Conservation (phyloP, 306 rosid species). For the Cucumis melo region DNA sequence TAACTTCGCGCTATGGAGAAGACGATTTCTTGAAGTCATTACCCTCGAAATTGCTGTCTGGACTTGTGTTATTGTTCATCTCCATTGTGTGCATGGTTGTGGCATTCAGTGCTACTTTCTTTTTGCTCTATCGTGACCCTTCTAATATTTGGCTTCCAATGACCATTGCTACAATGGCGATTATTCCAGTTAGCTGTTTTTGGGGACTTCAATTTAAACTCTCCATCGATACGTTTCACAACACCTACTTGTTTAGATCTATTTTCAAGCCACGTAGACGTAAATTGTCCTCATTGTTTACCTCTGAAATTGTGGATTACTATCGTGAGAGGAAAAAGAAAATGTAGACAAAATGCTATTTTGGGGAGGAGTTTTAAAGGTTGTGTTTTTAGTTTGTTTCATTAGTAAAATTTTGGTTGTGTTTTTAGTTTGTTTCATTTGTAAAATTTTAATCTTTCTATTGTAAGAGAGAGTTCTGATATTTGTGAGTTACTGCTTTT, state of each 20-base stretch:
- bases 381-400: too few species aligned
- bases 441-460: too few species aligned
- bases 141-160: neutral
- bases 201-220: neutral
- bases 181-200: neutral
- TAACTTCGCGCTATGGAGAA: neutral
- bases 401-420: too few species aligned
- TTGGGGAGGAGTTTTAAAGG: too few species aligned
- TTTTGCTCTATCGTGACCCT: neutral
- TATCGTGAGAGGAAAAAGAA: too few species aligned
- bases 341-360: too few species aligned
- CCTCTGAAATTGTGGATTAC: too few species aligned
- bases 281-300: neutral
- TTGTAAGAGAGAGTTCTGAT: too few species aligned
- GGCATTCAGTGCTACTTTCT: neutral
- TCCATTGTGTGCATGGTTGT: conserved; percentile 2
- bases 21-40: neutral
- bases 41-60: neutral
- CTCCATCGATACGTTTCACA: neutral
- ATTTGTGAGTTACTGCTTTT: too few species aligned
- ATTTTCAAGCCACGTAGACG: neutral
- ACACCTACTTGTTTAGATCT: neutral
- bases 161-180: neutral
- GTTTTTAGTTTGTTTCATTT: too few species aligned
- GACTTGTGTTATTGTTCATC: neutral